Base-by-base conservation (phyloP, 192 early-diverging fungal species). In the Chytriomyces confervae region DNA sequence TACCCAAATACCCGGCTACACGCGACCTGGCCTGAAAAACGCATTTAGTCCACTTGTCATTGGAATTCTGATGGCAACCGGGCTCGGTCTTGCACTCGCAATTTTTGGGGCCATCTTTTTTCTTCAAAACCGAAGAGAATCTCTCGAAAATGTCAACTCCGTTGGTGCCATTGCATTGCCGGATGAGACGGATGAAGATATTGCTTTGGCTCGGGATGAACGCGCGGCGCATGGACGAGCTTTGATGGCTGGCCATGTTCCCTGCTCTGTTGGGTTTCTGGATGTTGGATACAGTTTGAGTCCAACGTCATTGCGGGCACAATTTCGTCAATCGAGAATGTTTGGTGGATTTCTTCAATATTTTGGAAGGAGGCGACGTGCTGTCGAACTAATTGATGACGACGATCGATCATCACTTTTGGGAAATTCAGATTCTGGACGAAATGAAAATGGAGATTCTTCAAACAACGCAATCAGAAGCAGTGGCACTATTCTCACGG, bases 191-290 rank as follows among this genome's bases (percentile, higher is more conserved):
- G 16, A 75, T 48, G 75, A 81, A 72, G 69, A 51, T 18, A 62
- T 46, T 57, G 29, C 29, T 36, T 36, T 36, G 29, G 29, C 29
- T 36, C 29, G 29, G 29, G 29, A 36, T 36, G 29, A 36, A 36
- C 29, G 29, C 29, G 29, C 29, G 2, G 29, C 29, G 29, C 64
- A 66, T 66, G 27, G 75, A 27, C 44, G 79, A 60, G 61, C 50
- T 16, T 53, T 94, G 51, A 94, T 94, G 93, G 83, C 89, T 0
- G 85, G 92, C 50, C 93, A 95, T 67, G 88, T 86, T 9, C 91
- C 92, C 18, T 86, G 90, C 1, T 82, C 86, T 18, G 65, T 95
- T 5, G 85, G 87, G 78, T 95, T 93, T 74, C 80, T 87, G n/a
- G 81, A 91, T 62, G 75, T 36, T 36, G 29, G 29, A 36, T 36